Evolutionary conservation across 2,329 filamentous ascomycete species (phyloP).

Genomic region (Chaetothyriales sp.): DNA sequence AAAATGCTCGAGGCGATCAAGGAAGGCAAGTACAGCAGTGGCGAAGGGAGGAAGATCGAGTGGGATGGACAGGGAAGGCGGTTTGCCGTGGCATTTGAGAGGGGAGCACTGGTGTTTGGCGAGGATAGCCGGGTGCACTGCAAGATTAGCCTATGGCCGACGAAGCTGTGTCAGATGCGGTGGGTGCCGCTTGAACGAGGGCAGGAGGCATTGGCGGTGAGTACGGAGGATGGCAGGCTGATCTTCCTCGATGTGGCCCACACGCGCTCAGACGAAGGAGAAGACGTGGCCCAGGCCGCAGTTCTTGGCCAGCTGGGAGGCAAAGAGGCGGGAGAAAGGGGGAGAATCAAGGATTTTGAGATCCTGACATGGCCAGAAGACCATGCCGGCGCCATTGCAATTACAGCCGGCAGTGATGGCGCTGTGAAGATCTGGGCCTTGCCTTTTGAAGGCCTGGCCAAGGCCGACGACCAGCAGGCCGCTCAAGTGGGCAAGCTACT

Average conservation of each 20-base stretch:
- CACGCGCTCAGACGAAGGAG: slow-evolving; percentile 24
- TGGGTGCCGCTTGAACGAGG: slow-evolving; percentile 48
- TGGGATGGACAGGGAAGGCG: slow-evolving; percentile 70
- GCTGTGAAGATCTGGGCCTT: slow-evolving; percentile 66
- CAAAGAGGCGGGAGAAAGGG: slow-evolving; percentile 48
- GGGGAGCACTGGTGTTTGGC: slow-evolving; percentile 71
- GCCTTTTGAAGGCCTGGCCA: slow-evolving; percentile 20
- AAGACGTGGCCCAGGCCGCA: slow-evolving; percentile 46
- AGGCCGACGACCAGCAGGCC: slow-evolving; percentile 12
- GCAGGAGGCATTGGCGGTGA: slow-evolving; percentile 49
- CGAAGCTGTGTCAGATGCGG: slow-evolving; percentile 70
- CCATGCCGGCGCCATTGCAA: slow-evolving; percentile 41
- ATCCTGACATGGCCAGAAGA: slow-evolving; percentile 34
- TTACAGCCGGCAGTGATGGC: slow-evolving; percentile 75
- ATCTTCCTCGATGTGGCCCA: slow-evolving; percentile 61
- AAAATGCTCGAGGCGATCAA: slow-evolving; percentile 61
- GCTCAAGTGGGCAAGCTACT: slow-evolving; percentile 52
- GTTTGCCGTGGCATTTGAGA: slow-evolving; percentile 80
- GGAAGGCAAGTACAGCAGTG: slow-evolving; percentile 61
- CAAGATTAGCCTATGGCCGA: slow-evolving; percentile 54
- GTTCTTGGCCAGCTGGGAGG: slow-evolving; percentile 68
- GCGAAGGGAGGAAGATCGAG: slow-evolving; percentile 67
- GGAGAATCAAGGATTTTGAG: slow-evolving; percentile 80
- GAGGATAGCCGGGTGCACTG: slow-evolving; percentile 65
- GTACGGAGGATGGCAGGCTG: slow-evolving; percentile 81